phyloP scores from a whole-genome alignment of 805 yeast species.

The Saccharomycopsis sp. region DNA sequence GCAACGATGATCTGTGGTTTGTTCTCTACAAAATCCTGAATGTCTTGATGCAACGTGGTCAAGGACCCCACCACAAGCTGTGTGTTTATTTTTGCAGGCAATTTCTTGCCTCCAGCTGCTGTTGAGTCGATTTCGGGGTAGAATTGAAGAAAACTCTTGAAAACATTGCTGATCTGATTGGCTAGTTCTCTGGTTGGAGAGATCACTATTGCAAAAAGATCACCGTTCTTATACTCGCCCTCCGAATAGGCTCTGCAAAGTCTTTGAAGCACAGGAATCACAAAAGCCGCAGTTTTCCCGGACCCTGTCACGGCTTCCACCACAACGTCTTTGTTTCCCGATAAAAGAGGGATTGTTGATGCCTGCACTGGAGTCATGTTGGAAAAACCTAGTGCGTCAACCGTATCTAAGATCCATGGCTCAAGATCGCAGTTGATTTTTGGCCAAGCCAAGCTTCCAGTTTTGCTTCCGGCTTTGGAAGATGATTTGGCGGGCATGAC shows the following conservation, averaged over 20 bases:
- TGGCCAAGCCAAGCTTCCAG: slow-evolving; percentile 14
- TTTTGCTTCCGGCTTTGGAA: slow-evolving; percentile 1
- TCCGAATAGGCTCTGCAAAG: slow-evolving; percentile 33
- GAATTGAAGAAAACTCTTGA: slow-evolving; percentile 50
- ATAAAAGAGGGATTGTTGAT: slow-evolving; percentile 78
- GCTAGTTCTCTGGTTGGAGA: slow-evolving; percentile 67
- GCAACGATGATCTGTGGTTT: slow-evolving; percentile 78
- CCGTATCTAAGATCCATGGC: slow-evolving; percentile 38
- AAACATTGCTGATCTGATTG: slow-evolving; percentile 62
- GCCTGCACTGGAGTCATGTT: slow-evolving; percentile 98
- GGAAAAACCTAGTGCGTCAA: slow-evolving; percentile 66
- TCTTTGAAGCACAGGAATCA: slow-evolving; percentile 73
- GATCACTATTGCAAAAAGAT: slow-evolving; percentile 62
- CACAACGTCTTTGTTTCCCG: slow-evolving; percentile 85
- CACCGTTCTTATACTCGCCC: slow-evolving; percentile 46
- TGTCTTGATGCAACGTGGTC: slow-evolving; percentile 62
- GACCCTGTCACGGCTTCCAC: slow-evolving; percentile 98
- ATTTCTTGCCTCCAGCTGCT: neutral
- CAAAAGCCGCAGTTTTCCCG: slow-evolving; percentile 93
- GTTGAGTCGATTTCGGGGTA: slow-evolving; percentile 41
- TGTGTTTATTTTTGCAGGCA: slow-evolving; percentile 35
- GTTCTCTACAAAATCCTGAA: slow-evolving; percentile 44
- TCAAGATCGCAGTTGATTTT: slow-evolving; percentile 7
- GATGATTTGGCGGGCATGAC: neutral
- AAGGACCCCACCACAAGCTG: slow-evolving; percentile 64